Conservation (phyloP, 1,284 basidiomycete genomes). For the Irpex sp. region DNA sequence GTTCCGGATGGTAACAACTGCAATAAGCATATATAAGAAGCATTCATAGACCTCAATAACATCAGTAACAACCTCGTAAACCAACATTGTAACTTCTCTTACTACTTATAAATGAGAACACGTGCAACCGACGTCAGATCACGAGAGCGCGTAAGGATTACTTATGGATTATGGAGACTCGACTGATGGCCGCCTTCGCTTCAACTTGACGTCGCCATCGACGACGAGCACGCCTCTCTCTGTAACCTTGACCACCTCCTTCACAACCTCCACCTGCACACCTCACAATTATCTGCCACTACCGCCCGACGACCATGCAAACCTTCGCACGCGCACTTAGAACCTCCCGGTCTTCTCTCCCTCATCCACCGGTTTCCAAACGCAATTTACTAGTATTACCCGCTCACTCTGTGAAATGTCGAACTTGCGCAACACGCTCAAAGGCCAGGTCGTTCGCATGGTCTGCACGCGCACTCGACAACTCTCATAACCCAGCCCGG, state of each 20-base stretch:
- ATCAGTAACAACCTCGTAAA: too few species aligned
- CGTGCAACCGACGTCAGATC: too few species aligned
- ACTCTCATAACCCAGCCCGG: not conserved
- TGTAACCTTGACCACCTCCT: not conserved
- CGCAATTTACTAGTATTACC: not conserved
- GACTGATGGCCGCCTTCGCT: too few species aligned
- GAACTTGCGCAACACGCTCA: not conserved
- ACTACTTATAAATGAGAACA: too few species aligned
- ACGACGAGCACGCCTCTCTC: not conserved
- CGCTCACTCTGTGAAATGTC: not conserved
- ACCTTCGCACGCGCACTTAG: not conserved
- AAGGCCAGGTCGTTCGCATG: not conserved
- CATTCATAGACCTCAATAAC: too few species aligned
- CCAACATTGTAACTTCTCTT: too few species aligned
- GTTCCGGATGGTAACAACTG: too few species aligned
- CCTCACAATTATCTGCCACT: not conserved
- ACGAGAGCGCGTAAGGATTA: too few species aligned
- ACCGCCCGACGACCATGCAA: not conserved
- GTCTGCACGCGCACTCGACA: not conserved
- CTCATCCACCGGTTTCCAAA: not conserved
- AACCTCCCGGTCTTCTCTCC: not conserved
- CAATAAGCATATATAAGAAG: too few species aligned
- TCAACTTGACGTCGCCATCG: too few species aligned
- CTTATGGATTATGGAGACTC: too few species aligned
- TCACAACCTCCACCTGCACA: too few species aligned